Conservation (phyloP, 768 basidiomycete genomes). For the Kwoniella dejecticola region DNA sequence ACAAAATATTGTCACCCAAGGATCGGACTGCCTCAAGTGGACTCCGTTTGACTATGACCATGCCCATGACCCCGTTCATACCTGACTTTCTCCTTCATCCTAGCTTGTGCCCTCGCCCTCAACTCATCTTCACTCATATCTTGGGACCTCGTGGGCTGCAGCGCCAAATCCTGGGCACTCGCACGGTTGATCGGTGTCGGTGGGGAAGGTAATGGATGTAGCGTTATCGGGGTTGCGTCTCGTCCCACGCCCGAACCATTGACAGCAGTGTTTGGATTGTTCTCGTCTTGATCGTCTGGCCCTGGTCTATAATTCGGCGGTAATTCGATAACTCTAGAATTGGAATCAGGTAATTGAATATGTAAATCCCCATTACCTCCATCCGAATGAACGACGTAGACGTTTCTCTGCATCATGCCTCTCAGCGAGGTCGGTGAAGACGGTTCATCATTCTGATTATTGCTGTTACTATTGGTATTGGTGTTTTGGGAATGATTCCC, state of each 20-base stretch:
- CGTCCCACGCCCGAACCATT: no score
- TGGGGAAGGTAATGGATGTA: neutral
- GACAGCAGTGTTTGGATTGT: no score
- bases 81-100: constrained; percentile 29
- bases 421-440: constrained; percentile 14
- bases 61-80: no score
- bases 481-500: no score
- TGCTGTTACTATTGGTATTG: no score
- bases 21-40: no score
- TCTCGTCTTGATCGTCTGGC: neutral
- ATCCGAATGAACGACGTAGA: constrained; percentile 46
- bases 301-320: constrained; percentile 35
- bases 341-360: constrained; percentile 35
- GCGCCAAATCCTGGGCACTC: no score
- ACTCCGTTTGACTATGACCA: no score
- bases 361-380: constrained; percentile 33
- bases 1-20: no score
- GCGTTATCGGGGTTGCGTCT: neutral
- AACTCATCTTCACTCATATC: constrained; percentile 25
- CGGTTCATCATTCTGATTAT: constrained; percentile 4
- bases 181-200: neutral
- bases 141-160: neutral
- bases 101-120: constrained; percentile 37
- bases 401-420: constrained; percentile 22
- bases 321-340: constrained; percentile 33